Evolutionary conservation across 441 rosid species (phyloP).

Genomic region (Dalechampia spathulata): DNA sequence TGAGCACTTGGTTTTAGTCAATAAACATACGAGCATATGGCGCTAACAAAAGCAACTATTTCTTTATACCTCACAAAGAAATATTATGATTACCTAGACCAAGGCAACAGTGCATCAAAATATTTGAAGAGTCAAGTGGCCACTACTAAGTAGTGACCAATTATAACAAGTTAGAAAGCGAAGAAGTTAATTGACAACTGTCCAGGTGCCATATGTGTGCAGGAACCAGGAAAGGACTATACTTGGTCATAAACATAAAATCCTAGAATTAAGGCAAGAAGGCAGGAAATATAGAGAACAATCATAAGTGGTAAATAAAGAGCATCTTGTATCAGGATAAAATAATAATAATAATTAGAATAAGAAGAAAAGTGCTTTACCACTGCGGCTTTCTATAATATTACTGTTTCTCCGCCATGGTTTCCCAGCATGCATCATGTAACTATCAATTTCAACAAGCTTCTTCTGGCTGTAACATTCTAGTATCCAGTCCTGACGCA

Average conservation of each 20-base stretch:
- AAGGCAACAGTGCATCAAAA: not conserved
- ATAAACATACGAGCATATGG: not conserved
- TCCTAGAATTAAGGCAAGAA: not conserved
- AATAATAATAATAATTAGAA: not conserved
- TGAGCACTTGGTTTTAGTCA: not conserved
- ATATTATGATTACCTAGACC: not conserved
- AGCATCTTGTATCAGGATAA: not conserved
- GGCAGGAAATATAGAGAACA: not conserved
- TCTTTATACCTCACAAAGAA: not conserved
- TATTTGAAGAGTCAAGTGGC: not conserved
- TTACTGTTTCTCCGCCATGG: constrained; percentile 59
- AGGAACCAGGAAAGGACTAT: not conserved
- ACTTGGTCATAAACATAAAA: not conserved
- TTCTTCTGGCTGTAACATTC: constrained; percentile 62
- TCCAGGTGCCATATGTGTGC: not conserved
- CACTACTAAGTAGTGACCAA: not conserved
- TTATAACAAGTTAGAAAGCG: not conserved
- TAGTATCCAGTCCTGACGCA: constrained; percentile 68
- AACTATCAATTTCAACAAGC: constrained; percentile 74
- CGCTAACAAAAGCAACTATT: not conserved
- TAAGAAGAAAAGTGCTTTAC: constrained; percentile 19
- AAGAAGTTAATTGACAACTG: not conserved
- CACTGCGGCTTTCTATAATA: constrained; percentile 26
- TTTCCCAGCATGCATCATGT: constrained; percentile 82
- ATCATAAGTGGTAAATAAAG: not conserved